Conservation (phyloP, 2,329 filamentous ascomycete genomes). For the Claviceps paspali region DNA sequence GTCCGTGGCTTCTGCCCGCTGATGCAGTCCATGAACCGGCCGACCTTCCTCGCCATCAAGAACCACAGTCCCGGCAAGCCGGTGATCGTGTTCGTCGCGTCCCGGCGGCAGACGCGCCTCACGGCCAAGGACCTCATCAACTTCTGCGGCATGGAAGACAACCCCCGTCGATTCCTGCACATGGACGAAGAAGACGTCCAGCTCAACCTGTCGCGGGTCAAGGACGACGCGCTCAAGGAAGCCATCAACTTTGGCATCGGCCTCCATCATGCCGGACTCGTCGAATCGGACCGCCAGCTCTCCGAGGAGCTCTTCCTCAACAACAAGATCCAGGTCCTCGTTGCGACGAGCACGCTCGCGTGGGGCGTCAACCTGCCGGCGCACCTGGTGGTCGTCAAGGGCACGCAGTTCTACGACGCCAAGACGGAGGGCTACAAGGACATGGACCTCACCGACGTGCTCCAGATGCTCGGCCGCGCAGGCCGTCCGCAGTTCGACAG, state of each 20-base stretch:
- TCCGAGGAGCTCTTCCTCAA: constrained; percentile 90
- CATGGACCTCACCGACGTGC: constrained; percentile 95
- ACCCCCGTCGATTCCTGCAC: constrained; percentile 78
- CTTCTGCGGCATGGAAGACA: constrained; percentile 95
- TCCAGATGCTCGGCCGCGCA: constrained; percentile 94
- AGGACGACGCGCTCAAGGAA: constrained; percentile 83
- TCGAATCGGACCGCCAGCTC: constrained; percentile 83
- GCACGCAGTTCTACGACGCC: constrained; percentile 94
- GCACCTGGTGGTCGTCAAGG: constrained; percentile 93
- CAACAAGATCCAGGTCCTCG: constrained; percentile 94
- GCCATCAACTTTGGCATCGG: constrained; percentile 96
- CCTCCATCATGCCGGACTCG: constrained; percentile 88
- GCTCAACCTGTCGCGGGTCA: constrained; percentile 73
- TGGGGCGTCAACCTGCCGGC: constrained; percentile 98
- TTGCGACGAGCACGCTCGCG: constrained; percentile 88
- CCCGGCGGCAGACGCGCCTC: constrained; percentile 80
- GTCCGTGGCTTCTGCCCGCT: constrained; percentile 88
- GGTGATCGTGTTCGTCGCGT: constrained; percentile 96
- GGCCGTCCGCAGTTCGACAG: constrained; percentile 93
- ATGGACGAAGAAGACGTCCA: constrained; percentile 94
- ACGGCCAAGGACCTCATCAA: constrained; percentile 96
- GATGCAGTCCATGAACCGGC: constrained; percentile 99
- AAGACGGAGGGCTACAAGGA: constrained; percentile 97
- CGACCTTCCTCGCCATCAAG: constrained; percentile 92
- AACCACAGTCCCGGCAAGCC: constrained; percentile 92